A percentile compares a stretch with the other conserved stretches of the same genome.
phyloP scores from a whole-genome alignment of 345 rosid species.

The Euphorbia tirucalli region DNA sequence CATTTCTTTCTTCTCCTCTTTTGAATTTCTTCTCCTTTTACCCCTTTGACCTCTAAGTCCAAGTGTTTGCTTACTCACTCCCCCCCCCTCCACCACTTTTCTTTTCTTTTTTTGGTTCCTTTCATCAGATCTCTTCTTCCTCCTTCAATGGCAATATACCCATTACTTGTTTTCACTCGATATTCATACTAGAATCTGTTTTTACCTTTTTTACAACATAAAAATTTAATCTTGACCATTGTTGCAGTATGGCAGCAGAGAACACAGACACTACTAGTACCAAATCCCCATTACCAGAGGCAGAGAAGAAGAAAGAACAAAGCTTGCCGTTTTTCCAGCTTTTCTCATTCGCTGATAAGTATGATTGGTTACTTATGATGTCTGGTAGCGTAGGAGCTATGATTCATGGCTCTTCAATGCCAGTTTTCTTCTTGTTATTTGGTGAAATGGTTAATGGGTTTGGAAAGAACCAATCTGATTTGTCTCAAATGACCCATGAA shows the following conservation, averaged over 20 bases:
- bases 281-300: conserved; percentile 60
- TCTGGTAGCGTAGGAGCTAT: conserved; percentile 84
- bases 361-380: conserved; percentile 74
- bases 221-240: background rate
- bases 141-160: conserved; percentile 21
- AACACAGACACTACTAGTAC: conserved; percentile 49
- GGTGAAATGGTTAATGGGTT: conserved; percentile 99
- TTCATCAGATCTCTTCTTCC: conserved; percentile 22
- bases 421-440: conserved; percentile 88
- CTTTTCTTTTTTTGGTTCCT: conserved; percentile 6
- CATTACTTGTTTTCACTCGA: background rate
- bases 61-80: conserved; percentile 4
- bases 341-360: conserved; percentile 92
- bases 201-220: background rate
- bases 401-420: conserved; percentile 96
- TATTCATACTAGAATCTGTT: background rate
- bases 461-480: conserved; percentile 92
- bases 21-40: background rate
- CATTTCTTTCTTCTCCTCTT: background rate
- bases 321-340: conserved; percentile 89
- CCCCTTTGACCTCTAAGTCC: conserved; percentile 48
- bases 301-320: conserved; percentile 94
- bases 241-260: conserved; percentile 63
- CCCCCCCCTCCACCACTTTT: background rate
- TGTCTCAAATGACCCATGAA: conserved; percentile 86